phyloP scores from a whole-genome alignment of 2,329 filamentous ascomycete genomes.

The Botrytis aclada region DNA sequence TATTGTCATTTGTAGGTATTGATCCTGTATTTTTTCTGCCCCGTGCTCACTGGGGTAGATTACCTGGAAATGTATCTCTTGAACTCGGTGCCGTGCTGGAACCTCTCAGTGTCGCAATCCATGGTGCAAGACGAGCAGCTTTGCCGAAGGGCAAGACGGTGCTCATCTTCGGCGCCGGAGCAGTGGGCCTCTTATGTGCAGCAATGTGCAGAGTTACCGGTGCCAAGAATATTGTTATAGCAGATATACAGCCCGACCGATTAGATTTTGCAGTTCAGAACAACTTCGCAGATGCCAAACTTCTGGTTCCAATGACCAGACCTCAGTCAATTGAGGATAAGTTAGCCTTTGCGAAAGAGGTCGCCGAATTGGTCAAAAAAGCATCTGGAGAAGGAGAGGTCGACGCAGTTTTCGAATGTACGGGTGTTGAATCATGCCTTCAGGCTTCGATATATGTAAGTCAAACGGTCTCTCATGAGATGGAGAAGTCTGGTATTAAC shows the following conservation, averaged over 20 bases:
- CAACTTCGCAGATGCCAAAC: constrained; percentile 35
- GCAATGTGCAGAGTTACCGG: constrained; percentile 61
- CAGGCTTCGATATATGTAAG: constrained; percentile 53
- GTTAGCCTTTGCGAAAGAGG: constrained; percentile 38
- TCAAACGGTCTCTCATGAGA: constrained; percentile 52
- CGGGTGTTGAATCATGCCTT: constrained; percentile 55
- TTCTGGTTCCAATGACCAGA: constrained; percentile 37
- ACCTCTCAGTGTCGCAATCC: constrained; percentile 84
- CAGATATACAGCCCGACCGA: constrained; percentile 88
- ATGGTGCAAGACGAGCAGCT: constrained; percentile 77
- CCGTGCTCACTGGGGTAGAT: constrained; percentile 26
- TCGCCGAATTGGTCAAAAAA: constrained; percentile 49
- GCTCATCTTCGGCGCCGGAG: constrained; percentile 86
- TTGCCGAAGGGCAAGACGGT: constrained; percentile 79
- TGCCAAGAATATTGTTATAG: constrained; percentile 85
- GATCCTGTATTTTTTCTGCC: background rate
- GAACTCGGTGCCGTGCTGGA: constrained; percentile 90
- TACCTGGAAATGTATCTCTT: constrained; percentile 70
- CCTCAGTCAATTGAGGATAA: constrained; percentile 35
- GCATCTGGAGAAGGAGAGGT: constrained; percentile 51
- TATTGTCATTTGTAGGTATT: constrained; percentile 78
- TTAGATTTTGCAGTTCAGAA: constrained; percentile 65
- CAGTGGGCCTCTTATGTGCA: constrained; percentile 67
- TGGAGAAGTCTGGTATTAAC: constrained; percentile 18
- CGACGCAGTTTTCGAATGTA: constrained; percentile 64